These are phyloP conservation scores for Coelastrella sp. DNA, from an alignment of 139 green algal genomes.

Conservation along the genomic window DNA sequence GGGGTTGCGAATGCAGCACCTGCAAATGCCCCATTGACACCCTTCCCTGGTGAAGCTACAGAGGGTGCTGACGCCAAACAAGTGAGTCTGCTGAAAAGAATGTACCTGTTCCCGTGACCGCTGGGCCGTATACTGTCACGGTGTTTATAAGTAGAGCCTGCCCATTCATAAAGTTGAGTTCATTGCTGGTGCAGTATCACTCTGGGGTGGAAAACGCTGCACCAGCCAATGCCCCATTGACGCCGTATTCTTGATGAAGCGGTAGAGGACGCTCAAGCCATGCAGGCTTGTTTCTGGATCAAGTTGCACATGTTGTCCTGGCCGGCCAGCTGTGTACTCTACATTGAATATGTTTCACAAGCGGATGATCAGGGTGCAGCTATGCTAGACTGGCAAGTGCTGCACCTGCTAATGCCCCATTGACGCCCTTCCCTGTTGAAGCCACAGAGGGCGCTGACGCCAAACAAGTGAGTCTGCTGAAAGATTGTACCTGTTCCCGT, in stretches of 20 bases:
- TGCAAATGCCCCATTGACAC: slow-evolving; percentile 38
- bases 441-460: slow-evolving; percentile 6
- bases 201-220: slow-evolving; percentile 57
- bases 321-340: too few species aligned
- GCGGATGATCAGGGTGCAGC: slow-evolving; percentile 57
- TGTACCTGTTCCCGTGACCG: not conserved
- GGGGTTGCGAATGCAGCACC: slow-evolving; percentile 62
- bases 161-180: not conserved
- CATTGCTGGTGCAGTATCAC: slow-evolving; percentile 59
- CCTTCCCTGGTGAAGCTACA: slow-evolving; percentile 36
- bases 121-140: too few species aligned
- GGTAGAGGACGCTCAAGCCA: not conserved
- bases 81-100: not conserved
- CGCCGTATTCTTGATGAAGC: not conserved
- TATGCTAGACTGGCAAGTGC: slow-evolving; percentile 47
- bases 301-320: not conserved
- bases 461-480: not conserved
- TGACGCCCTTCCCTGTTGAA: slow-evolving; percentile 38
- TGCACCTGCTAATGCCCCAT: slow-evolving; percentile 35
- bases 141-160: too few species aligned
- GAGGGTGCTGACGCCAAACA: slow-evolving; percentile 5
- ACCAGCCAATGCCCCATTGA: slow-evolving; percentile 45
- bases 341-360: not conserved
- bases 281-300: not conserved
- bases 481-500: not conserved